phyloP scores from a whole-genome alignment of 306 rosid species.

The Pueraria montana region DNA sequence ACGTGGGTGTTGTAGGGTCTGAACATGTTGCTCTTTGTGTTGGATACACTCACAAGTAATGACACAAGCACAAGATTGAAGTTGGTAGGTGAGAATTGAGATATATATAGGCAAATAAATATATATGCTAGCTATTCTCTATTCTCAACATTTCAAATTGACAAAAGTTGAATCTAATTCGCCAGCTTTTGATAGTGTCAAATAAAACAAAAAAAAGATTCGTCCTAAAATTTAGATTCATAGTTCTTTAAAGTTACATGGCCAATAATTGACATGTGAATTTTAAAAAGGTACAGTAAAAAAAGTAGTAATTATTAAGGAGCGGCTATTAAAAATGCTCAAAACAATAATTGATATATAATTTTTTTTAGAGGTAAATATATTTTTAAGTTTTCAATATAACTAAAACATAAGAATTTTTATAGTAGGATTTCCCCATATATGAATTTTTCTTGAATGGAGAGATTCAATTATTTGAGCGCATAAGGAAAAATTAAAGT shows the following conservation, averaged over 20 bases:
- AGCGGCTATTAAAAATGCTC: background rate
- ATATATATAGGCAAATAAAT: background rate
- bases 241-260: background rate
- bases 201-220: background rate
- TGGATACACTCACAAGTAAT: background rate
- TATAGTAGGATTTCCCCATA: background rate
- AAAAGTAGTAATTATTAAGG: background rate
- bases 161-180: slow-evolving; percentile 51
- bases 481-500: background rate
- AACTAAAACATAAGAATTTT: background rate
- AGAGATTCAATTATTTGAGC: slow-evolving; percentile 21
- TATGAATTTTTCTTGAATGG: background rate
- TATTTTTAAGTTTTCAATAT: background rate
- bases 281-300: background rate
- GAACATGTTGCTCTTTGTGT: background rate
- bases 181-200: slow-evolving; percentile 23
- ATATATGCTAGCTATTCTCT: no score
- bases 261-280: background rate
- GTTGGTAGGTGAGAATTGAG: background rate
- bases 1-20: slow-evolving; percentile 54
- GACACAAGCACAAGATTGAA: background rate
- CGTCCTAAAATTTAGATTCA: background rate
- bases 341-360: background rate
- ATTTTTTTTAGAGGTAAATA: background rate
- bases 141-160: background rate